A percentile compares a stretch with the other conserved stretches of the same genome.
Conservation (phyloP, 441 rosid genomes). For the Jatropha multifida region DNA sequence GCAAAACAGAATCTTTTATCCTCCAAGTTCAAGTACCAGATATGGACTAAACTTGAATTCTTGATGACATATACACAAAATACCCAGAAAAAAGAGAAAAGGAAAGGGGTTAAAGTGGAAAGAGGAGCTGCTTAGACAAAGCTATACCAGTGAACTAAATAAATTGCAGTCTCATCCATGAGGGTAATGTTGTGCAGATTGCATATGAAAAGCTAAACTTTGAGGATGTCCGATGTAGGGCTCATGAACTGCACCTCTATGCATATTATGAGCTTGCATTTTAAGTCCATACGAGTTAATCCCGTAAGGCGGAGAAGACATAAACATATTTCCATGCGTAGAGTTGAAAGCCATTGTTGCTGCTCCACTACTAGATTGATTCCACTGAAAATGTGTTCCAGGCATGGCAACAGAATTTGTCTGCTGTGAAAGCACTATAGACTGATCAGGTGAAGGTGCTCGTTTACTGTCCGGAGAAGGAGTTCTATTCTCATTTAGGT, state of each 20-base stretch:
- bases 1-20: slow-evolving; percentile 30
- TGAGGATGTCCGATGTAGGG: slow-evolving; percentile 39
- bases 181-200: slow-evolving; percentile 39
- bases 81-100: not conserved
- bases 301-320: slow-evolving; percentile 45
- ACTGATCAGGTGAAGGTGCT: slow-evolving; percentile 41
- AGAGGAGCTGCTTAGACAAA: slow-evolving; percentile 23
- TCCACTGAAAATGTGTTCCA: slow-evolving; percentile 52
- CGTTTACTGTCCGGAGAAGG: slow-evolving; percentile 52
- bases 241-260: slow-evolving; percentile 31
- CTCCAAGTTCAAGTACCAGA: slow-evolving; percentile 21
- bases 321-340: slow-evolving; percentile 34
- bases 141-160: slow-evolving; percentile 28
- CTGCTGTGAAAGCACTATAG: slow-evolving; percentile 36
- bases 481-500: slow-evolving; percentile 49
- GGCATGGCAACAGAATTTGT: slow-evolving; percentile 31
- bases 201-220: slow-evolving; percentile 48
- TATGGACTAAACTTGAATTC: slow-evolving; percentile 28
- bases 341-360: slow-evolving; percentile 40
- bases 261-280: slow-evolving; percentile 41
- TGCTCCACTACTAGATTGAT: slow-evolving; percentile 36
- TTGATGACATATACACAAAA: slow-evolving; percentile 42
- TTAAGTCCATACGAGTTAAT: slow-evolving; percentile 41
- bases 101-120: slow-evolving; percentile 7
- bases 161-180: slow-evolving; percentile 34